Conservation (phyloP, 306 rosid genomes). For the Alnus rubra region DNA sequence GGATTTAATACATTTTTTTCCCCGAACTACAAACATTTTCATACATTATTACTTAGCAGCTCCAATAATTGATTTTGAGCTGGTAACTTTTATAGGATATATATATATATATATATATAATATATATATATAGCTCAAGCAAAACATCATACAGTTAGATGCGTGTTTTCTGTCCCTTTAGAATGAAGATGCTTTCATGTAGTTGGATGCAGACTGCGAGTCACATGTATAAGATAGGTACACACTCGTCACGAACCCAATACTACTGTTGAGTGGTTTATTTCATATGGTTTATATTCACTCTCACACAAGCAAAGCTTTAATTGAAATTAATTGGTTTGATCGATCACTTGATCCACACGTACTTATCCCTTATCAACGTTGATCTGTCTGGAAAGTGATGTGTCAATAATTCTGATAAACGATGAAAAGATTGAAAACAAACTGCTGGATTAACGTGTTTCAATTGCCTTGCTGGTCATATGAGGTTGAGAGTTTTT, state of each 20-base stretch:
- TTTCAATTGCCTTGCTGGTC: not conserved
- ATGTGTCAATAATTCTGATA: not conserved
- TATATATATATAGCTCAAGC: not conserved
- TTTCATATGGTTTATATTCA: not conserved
- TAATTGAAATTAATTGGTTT: no score
- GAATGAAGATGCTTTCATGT: not conserved
- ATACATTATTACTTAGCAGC: not conserved
- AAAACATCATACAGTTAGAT: not conserved
- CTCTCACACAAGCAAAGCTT: not conserved
- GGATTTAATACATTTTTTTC: slow-evolving; percentile 2
- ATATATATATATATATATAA: no score
- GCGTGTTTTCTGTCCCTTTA: not conserved
- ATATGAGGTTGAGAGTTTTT: no score
- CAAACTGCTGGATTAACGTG: not conserved
- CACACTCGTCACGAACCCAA: not conserved
- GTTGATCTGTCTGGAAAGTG: not conserved
- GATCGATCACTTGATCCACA: no score
- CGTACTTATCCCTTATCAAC: no score
- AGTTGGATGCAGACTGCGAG: not conserved
- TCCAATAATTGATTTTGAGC: slow-evolving; percentile 14
- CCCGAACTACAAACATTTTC: not conserved
- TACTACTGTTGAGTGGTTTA: not conserved
- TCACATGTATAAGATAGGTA: not conserved
- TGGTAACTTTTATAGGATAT: not conserved
- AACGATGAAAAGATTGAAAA: not conserved